Evolutionary conservation across 2,329 filamentous ascomycete genomes (phyloP).

Genomic region (Aureobasidium sp.): DNA sequence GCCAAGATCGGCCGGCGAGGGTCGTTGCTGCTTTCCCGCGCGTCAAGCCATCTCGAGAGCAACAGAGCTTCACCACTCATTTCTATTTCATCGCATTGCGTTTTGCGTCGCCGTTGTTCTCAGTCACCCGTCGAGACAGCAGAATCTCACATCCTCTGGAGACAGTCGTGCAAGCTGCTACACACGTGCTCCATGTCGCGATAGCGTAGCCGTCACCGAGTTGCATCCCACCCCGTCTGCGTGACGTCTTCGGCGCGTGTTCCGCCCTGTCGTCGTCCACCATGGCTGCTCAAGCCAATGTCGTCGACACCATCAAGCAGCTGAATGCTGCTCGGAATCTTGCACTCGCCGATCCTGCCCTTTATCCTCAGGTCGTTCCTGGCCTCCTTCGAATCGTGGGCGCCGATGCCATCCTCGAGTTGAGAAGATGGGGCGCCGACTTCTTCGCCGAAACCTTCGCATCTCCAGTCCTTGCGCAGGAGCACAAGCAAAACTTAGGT

Average conservation of each 20-base stretch:
- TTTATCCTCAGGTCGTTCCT: slow-evolving; percentile 87
- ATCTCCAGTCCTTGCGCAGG: slow-evolving; percentile 70
- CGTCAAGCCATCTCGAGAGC: neutral
- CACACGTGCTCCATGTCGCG: slow-evolving; percentile 3
- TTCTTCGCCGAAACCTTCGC: slow-evolving; percentile 95
- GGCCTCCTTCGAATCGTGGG: slow-evolving; percentile 89
- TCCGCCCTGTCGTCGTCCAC: slow-evolving; percentile 15
- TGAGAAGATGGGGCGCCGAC: slow-evolving; percentile 92
- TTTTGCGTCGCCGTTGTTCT: neutral
- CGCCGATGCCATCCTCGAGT: slow-evolving; percentile 64
- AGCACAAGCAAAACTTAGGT: slow-evolving; percentile 74
- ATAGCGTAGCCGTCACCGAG: slow-evolving; percentile 10
- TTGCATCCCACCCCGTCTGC: slow-evolving; percentile 11
- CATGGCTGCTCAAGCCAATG: slow-evolving; percentile 23
- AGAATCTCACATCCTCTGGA: neutral
- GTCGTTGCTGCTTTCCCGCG: slow-evolving; percentile 5
- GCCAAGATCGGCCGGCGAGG: neutral
- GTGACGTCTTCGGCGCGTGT: slow-evolving; percentile 18
- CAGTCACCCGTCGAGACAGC: neutral
- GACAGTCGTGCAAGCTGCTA: neutral
- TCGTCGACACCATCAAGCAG: slow-evolving; percentile 71
- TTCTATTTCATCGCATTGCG: neutral
- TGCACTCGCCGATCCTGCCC: slow-evolving; percentile 75
- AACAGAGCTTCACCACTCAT: neutral
- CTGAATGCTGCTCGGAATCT: slow-evolving; percentile 86